Evolutionary conservation across 306 rosid genomes (phyloP).

Genomic region (Argentina anserina): DNA sequence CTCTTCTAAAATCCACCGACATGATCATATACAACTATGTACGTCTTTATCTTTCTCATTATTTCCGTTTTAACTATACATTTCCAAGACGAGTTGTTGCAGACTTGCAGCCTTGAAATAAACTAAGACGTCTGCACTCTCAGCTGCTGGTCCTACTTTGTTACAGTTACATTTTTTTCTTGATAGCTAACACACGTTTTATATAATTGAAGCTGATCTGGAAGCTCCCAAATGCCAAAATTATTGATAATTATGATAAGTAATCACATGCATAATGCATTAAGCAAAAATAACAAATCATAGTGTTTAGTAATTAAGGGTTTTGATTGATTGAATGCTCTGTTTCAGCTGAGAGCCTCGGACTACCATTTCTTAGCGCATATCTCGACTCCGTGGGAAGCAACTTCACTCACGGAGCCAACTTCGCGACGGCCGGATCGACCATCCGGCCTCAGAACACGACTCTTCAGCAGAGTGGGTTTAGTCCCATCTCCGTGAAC

Average conservation of each 20-base stretch:
- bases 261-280: background rate
- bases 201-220: background rate
- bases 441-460: constrained; percentile 62
- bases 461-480: constrained; percentile 58
- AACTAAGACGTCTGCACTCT: background rate
- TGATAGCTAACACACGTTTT: background rate
- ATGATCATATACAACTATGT: background rate
- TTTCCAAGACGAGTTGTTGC: background rate
- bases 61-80: background rate
- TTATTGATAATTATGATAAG: background rate
- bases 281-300: background rate
- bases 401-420: constrained; percentile 63
- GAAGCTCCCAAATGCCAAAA: background rate
- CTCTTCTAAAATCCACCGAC: background rate
- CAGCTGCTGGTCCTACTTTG: background rate
- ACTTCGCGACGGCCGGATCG: constrained; percentile 82
- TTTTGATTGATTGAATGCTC: constrained; percentile 3
- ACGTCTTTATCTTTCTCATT: background rate
- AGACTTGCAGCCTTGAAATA: background rate
- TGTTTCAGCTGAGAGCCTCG: constrained; percentile 46
- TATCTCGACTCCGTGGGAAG: constrained; percentile 69
- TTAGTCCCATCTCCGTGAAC: constrained; percentile 61
- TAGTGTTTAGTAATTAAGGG: background rate
- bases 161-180: background rate
- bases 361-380: constrained; percentile 54